These are phyloP conservation scores for Malassezia sympodialis DNA, from an alignment of 1,284 basidiomycete species.

Conservation along the genomic window DNA sequence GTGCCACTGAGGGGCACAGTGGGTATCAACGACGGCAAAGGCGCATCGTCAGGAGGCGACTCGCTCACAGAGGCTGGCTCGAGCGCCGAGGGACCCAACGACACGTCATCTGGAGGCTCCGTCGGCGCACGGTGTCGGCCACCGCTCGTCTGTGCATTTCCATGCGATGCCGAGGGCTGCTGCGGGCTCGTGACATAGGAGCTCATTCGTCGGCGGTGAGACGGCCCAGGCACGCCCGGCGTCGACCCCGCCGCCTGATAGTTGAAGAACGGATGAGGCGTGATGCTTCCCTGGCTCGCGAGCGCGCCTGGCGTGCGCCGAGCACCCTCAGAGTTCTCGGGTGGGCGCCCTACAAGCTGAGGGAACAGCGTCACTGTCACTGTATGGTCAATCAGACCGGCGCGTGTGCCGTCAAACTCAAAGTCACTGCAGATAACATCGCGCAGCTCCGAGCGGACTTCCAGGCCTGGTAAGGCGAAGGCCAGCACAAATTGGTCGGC, in stretches of 20 bases:
- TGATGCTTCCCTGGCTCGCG: constrained; percentile 19
- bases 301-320: not conserved
- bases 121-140: not conserved
- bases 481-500: constrained; percentile 47
- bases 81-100: not conserved
- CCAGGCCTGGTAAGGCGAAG: constrained; percentile 42
- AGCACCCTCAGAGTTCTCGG: not conserved
- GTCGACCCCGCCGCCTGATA: constrained; percentile 12
- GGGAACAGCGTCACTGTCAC: constrained; percentile 43
- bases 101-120: not conserved
- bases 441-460: constrained; percentile 43
- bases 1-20: constrained; percentile 34
- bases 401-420: constrained; percentile 46
- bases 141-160: not conserved
- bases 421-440: constrained; percentile 48
- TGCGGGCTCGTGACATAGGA: not conserved
- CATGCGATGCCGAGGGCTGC: not conserved
- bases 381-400: constrained; percentile 48
- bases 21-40: constrained; percentile 1
- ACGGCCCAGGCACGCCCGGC: not conserved
- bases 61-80: not conserved
- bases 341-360: constrained; percentile 26
- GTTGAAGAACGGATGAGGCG: constrained; percentile 42
- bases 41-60: not conserved
- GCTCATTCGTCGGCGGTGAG: not conserved